Base-by-base conservation (phyloP, 306 rosid species). In the Cyclanthera cordifolia region DNA sequence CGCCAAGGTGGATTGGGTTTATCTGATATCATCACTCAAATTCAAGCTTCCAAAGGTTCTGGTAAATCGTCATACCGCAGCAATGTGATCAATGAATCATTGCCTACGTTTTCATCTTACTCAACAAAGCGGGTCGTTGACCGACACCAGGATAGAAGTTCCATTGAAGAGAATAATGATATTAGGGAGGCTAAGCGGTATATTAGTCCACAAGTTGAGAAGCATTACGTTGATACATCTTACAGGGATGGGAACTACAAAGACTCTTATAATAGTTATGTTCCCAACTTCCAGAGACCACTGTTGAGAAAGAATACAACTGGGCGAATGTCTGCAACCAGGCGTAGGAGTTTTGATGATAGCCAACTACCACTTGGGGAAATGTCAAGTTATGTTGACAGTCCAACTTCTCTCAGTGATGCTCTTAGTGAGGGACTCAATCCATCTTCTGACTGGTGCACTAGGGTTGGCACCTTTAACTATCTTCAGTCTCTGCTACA, bases 251-350 rank as follows among this genome's bases (percentile, higher is more conserved):
- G 85, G 37, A 85, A 74, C 82, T 78, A 73, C n/a, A 86, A 90
- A 79, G 96, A 90, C 76, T 79, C 91, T 48, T 90, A 79, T 5
- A 80, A 77, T 80, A 88, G 82, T 81, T 65, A 79, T 39, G 79
- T 94, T 70, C 99, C 99, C 73, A 90, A 90, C 85, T 94, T 94
- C 67, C 99, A 94, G 84, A 85, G 96, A 83, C 99, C 99, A 1
- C 95, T 94, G 14, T 73, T 79, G 77, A 88, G 99, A 82, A 94
- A 94, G 79, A 79, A 94, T 73, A 83, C 73, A 24, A 51, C 86
- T 75, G 99, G 88, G 74, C 85, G 92, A 32, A 80, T 86, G 81
- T 81, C 97, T 72, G 82, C 96, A 70, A 89, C 86, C 59, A 81
- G 82, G 81, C 85, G 97, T 85, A 87, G 95, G 79, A 94, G 99